Evolutionary conservation across 257 asterid genomes (phyloP).

Genomic region (Fraxinus cuspidata): DNA sequence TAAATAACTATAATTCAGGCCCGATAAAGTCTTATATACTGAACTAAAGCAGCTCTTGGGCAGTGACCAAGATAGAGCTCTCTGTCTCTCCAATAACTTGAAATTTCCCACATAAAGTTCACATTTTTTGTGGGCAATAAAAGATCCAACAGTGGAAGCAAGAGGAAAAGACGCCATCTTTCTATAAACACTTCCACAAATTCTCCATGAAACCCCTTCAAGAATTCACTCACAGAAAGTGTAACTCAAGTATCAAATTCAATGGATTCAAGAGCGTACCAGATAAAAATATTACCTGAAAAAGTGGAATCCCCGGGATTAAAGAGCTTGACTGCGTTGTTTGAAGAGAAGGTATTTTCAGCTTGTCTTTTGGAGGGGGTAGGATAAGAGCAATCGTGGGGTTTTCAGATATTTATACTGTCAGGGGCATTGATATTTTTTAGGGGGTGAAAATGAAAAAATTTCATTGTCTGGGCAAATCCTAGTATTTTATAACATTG

Average conservation of each 20-base stretch:
- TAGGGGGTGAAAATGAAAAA: no score
- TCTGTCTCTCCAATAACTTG: conserved; percentile 27
- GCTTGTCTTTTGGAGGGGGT: conserved; percentile 1
- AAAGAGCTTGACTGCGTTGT: conserved; percentile 26
- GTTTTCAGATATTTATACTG: conserved; percentile 9
- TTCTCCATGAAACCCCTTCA: conserved; percentile 36
- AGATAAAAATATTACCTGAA: not conserved
- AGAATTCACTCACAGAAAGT: conserved; percentile 17
- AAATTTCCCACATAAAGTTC: conserved; percentile 41
- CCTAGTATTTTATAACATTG: no score
- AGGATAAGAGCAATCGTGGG: conserved; percentile 33
- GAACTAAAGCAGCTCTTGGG: conserved; percentile 38
- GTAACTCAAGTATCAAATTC: conserved; percentile 24
- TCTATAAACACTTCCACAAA: conserved; percentile 28
- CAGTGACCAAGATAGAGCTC: conserved; percentile 33
- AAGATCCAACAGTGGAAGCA: conserved; percentile 51
- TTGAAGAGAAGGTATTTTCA: conserved; percentile 13
- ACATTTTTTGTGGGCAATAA: conserved; percentile 43
- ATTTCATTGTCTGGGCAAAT: not conserved
- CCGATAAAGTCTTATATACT: conserved; percentile 41
- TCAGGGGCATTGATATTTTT: no score
- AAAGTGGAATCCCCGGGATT: not conserved
- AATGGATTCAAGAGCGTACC: not conserved
- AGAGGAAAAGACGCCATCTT: conserved; percentile 75
- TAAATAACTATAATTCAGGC: conserved; percentile 37